Evolutionary conservation across 768 basidiomycete species (phyloP).

Genomic region (Termitomyces eurrhizus): DNA sequence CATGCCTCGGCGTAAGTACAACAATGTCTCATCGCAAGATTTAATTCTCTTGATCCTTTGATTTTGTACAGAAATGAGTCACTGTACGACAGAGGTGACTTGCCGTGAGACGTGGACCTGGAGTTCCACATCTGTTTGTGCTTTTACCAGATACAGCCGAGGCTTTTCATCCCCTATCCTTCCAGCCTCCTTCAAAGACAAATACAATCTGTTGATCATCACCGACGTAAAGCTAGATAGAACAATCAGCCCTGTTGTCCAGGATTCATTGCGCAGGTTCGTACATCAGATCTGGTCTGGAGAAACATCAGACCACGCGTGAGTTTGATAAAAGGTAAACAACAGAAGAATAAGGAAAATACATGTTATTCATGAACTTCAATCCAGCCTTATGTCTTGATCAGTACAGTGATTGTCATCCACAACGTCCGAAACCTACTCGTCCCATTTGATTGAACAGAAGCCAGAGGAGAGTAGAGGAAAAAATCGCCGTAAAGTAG

Average conservation of each 20-base stretch:
- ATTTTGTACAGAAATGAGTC: background rate
- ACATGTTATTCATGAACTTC: constrained; percentile 10
- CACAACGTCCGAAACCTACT: background rate
- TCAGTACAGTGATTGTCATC: background rate
- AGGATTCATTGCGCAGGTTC: background rate
- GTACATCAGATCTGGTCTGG: constrained; percentile 13
- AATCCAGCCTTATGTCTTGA: background rate
- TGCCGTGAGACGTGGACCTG: constrained; percentile 11
- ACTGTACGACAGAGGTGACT: constrained; percentile 6
- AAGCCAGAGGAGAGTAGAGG: constrained; percentile 18
- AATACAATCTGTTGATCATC: constrained; percentile 20
- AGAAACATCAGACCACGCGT: background rate
- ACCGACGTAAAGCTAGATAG: constrained; percentile 17
- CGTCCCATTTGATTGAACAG: constrained; percentile 1
- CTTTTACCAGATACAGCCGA: background rate
- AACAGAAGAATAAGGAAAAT: background rate
- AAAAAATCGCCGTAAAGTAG: constrained; percentile 21
- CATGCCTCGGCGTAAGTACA: too few relatives aligned
- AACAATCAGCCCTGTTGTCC: background rate
- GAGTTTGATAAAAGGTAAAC: background rate
- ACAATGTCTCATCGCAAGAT: too few relatives aligned
- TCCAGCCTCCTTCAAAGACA: constrained; percentile 18
- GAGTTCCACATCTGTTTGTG: constrained; percentile 4
- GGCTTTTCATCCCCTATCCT: background rate
- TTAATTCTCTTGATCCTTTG: background rate